Evolutionary conservation across 1,139 yeast genomes (phyloP).

Genomic region (Saccharomyces uvarum): DNA sequence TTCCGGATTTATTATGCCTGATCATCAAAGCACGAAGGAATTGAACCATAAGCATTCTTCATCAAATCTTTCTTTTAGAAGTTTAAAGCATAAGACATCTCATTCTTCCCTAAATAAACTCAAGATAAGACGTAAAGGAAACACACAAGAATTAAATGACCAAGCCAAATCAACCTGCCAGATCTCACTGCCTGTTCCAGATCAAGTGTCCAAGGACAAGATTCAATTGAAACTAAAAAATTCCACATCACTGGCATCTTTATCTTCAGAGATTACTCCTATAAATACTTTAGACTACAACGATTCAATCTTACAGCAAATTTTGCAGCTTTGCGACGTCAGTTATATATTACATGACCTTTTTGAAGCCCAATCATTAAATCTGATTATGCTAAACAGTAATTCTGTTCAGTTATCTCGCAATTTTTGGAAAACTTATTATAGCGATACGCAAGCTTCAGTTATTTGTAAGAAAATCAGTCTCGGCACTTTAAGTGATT

Average conservation of each 20-base stretch:
- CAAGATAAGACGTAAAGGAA: conserved; percentile 25
- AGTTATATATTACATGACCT: conserved; percentile 5
- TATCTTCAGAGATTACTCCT: conserved; percentile 28
- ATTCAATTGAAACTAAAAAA: conserved; percentile 45
- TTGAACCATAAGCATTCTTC: not conserved
- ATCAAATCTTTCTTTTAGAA: conserved; percentile 2
- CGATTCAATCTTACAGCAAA: conserved; percentile 20
- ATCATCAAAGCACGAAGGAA: conserved; percentile 11
- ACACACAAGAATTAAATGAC: conserved; percentile 9
- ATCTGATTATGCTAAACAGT: conserved; percentile 21
- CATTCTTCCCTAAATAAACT: conserved; percentile 29
- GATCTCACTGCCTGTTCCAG: conserved; percentile 52
- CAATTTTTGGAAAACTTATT: conserved; percentile 15
- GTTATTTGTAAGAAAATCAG: conserved; percentile 20
- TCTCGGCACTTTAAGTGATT: conserved; percentile 15
- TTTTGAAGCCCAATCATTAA: conserved; percentile 14
- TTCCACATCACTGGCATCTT: conserved; percentile 44
- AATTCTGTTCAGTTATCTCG: conserved; percentile 12
- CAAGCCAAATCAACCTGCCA: conserved; percentile 13
- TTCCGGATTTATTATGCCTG: conserved; percentile 1
- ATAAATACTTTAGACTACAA: conserved; percentile 23
- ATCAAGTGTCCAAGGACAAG: conserved; percentile 46
- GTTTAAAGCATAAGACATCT: conserved; percentile 28
- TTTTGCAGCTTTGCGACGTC: conserved; percentile 24
- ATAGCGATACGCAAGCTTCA: not conserved